Evolutionary conservation across 73 alveolate genomes (phyloP).

Genomic region (Paramecium sonneborni): DNA sequence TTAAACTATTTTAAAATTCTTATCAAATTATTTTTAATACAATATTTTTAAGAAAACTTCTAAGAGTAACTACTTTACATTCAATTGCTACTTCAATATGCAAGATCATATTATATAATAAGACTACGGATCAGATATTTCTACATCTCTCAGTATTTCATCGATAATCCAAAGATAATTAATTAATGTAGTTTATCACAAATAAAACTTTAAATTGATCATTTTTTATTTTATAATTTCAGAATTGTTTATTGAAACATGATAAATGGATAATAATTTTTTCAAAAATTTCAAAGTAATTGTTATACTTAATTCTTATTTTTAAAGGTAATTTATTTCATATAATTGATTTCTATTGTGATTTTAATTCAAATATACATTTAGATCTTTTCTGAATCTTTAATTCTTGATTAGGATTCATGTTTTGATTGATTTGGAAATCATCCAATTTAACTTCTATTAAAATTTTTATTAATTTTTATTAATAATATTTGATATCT

Average conservation of each 20-base stretch:
- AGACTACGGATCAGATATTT: not conserved
- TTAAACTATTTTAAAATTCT: not conserved
- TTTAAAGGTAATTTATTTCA: too few species aligned
- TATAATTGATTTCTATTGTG: too few species aligned
- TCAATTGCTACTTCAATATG: slow-evolving; percentile 17
- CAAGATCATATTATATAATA: not conserved
- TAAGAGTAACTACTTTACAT: not conserved
- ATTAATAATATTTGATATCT: not conserved
- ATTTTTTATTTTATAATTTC: not conserved
- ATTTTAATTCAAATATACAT: too few species aligned
- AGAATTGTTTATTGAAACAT: not conserved
- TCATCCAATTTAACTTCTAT: not conserved
- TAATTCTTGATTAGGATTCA: not conserved
- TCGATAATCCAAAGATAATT: not conserved
- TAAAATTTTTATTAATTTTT: not conserved
- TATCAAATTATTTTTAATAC: not conserved
- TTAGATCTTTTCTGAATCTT: too few species aligned
- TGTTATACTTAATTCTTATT: not conserved
- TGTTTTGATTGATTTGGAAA: not conserved
- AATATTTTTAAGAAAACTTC: not conserved
- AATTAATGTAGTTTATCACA: not conserved
- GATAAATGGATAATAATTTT: not conserved
- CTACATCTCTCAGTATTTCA: not conserved
- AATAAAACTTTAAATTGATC: not conserved
- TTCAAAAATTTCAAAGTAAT: not conserved